Conservation (phyloP, 139 green algal genomes). For the Chlorella sp. region DNA sequence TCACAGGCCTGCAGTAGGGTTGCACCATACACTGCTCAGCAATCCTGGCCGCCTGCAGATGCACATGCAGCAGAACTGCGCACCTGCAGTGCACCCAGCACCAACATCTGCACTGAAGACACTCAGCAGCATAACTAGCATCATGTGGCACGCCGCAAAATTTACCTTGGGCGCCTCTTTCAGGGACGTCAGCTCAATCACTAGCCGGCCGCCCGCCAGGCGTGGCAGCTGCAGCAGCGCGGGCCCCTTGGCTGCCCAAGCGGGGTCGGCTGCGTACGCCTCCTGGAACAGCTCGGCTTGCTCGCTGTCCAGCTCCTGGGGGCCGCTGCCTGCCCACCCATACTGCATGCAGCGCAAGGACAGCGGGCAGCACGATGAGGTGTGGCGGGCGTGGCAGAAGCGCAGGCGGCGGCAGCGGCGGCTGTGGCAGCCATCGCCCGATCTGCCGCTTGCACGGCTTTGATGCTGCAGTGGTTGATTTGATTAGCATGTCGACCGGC, state of each 20-base stretch:
- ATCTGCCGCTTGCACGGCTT: too few relatives aligned
- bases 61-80: too few relatives aligned
- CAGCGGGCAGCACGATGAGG: too few relatives aligned
- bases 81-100: too few relatives aligned
- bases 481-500: too few relatives aligned
- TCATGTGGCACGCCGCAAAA: too few relatives aligned
- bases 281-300: slow-evolving; percentile 46
- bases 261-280: slow-evolving; percentile 54
- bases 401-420: background rate
- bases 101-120: too few relatives aligned
- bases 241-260: slow-evolving; percentile 44
- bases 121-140: too few relatives aligned
- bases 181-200: slow-evolving; percentile 46
- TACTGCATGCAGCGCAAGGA: slow-evolving; percentile 49
- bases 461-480: too few relatives aligned
- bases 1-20: slow-evolving; percentile 33
- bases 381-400: background rate
- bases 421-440: background rate
- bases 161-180: slow-evolving; percentile 60
- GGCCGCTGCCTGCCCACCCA: slow-evolving; percentile 40
- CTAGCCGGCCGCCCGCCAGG: slow-evolving; percentile 43
- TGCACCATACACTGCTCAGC: too few relatives aligned
- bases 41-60: too few relatives aligned
- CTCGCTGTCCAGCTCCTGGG: slow-evolving; percentile 56
- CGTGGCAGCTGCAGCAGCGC: slow-evolving; percentile 8